A percentile compares a stretch with the other conserved stretches of the same genome.
phyloP scores from a whole-genome alignment of 352 stramenopile species.

The Phytopythium oedochilum region DNA sequence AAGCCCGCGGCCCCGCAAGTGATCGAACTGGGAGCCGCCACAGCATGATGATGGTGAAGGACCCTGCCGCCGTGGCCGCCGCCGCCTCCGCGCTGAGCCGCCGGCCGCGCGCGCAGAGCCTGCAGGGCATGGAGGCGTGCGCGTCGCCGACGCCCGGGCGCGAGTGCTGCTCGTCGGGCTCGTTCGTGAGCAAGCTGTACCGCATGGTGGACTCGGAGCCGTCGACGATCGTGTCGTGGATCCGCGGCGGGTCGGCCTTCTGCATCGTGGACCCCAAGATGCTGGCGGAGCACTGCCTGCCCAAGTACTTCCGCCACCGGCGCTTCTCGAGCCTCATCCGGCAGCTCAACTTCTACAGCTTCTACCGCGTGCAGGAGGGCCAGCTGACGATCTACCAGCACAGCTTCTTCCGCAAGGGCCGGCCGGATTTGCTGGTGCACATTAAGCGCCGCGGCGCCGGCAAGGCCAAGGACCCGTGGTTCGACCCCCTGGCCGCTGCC shows the following conservation, averaged over 20 bases:
- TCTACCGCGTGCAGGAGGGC: constrained; percentile 86
- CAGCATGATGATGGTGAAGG: constrained; percentile 22
- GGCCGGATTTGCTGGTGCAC: constrained; percentile 73
- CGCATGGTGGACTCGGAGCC: constrained; percentile 83
- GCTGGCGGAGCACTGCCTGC: constrained; percentile 84
- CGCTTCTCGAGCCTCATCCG: constrained; percentile 87
- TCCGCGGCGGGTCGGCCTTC: constrained; percentile 82
- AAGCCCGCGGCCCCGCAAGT: constrained; percentile 27
- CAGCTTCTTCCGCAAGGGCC: constrained; percentile 79
- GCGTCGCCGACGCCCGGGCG: constrained; percentile 18
- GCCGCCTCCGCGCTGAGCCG: constrained; percentile 19
- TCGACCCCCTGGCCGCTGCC: constrained; percentile 50
- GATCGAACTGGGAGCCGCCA: too few species aligned
- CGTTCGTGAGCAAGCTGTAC: constrained; percentile 84
- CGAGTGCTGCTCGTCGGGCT: constrained; percentile 63
- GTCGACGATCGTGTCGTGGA: constrained; percentile 79
- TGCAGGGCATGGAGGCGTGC: constrained; percentile 38
- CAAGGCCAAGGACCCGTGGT: constrained; percentile 84
- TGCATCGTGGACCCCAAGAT: constrained; percentile 89
- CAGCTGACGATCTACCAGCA: constrained; percentile 86
- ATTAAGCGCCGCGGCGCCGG: constrained; percentile 80
- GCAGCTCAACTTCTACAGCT: constrained; percentile 92
- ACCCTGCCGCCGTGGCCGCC: constrained; percentile 6
- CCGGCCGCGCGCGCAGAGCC: constrained; percentile 41
- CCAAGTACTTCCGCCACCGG: constrained; percentile 89